Percentiles rank a stretch among this genome's conserved stretches.
These are phyloP conservation scores for Diospyros kaki DNA, from an alignment of 148 eudicot species.

Conservation along the genomic window DNA sequence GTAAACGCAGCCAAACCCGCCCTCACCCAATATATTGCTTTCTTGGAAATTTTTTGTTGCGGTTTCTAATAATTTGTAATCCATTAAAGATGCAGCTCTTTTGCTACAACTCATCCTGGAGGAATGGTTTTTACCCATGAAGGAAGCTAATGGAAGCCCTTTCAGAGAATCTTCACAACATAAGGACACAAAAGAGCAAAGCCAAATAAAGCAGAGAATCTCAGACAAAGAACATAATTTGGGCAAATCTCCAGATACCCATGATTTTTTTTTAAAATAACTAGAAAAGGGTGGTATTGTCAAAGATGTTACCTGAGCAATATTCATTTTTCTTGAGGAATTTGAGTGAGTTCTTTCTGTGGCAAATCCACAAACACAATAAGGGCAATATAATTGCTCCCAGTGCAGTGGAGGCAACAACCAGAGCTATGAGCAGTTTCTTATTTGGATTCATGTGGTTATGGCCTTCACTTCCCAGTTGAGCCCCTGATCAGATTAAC, in stretches of 20 bases:
- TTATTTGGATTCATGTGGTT: constrained; percentile 24
- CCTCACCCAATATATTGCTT: constrained; percentile 43
- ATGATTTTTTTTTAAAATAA: not conserved
- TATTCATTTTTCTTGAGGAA: constrained; percentile 22
- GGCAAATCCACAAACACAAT: constrained; percentile 40
- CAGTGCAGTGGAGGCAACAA: constrained; percentile 40
- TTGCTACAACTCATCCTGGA: constrained; percentile 26
- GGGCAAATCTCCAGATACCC: not conserved
- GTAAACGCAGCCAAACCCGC: constrained; percentile 67
- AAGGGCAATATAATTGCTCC: constrained; percentile 34
- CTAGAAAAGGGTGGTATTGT: not conserved
- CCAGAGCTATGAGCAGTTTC: constrained; percentile 33
- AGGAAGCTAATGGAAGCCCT: constrained; percentile 24
- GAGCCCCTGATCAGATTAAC: constrained; percentile 30
- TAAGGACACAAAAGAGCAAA: not conserved
- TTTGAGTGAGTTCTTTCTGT: constrained; percentile 36
- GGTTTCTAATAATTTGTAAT: constrained; percentile 50
- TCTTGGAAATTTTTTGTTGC: constrained; percentile 46
- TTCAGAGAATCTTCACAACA: constrained; percentile 24
- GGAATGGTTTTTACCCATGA: constrained; percentile 28
- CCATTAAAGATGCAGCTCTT: constrained; percentile 35
- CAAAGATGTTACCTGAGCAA: constrained; percentile 31
- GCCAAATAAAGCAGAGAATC: constrained; percentile 2
- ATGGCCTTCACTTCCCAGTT: constrained; percentile 14
- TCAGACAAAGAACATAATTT: constrained; percentile 6